Percentiles rank a stretch among this genome's conserved stretches.
phyloP scores from a whole-genome alignment of 2,329 filamentous ascomycete species.

The Sclerotiophoma versabilis region DNA sequence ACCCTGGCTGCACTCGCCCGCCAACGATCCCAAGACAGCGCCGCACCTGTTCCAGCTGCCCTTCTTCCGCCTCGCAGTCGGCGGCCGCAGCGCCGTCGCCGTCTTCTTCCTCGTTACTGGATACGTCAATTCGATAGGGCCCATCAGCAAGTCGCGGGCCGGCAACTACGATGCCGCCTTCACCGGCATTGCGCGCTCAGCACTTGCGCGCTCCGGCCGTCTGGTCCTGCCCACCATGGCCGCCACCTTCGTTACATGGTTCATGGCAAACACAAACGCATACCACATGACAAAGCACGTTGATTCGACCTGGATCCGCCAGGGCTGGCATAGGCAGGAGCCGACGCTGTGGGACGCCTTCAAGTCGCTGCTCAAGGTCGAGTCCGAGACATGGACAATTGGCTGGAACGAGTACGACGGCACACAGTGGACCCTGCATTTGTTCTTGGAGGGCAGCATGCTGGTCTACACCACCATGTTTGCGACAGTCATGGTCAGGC shows the following conservation, averaged over 20 bases:
- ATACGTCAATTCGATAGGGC: slow-evolving; percentile 69
- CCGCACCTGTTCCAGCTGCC: slow-evolving; percentile 65
- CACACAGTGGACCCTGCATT: slow-evolving; percentile 53
- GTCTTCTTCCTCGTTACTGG: slow-evolving; percentile 64
- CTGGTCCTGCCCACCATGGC: slow-evolving; percentile 65
- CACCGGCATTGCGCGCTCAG: slow-evolving; percentile 62
- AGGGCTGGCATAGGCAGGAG: slow-evolving; percentile 49
- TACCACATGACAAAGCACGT: slow-evolving; percentile 63
- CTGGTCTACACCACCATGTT: slow-evolving; percentile 53
- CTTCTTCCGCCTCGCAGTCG: slow-evolving; percentile 64
- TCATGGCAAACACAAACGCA: slow-evolving; percentile 62
- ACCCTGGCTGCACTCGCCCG: slow-evolving; percentile 51
- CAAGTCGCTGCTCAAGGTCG: slow-evolving; percentile 39
- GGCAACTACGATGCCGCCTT: slow-evolving; percentile 63
- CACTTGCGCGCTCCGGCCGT: slow-evolving; percentile 65
- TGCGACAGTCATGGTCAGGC: slow-evolving; percentile 49
- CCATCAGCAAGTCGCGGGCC: slow-evolving; percentile 62
- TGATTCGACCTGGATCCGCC: slow-evolving; percentile 66
- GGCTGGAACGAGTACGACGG: slow-evolving; percentile 53
- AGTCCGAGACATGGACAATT: slow-evolving; percentile 49
- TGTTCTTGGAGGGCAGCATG: slow-evolving; percentile 53
- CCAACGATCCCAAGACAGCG: slow-evolving; percentile 51
- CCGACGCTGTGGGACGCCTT: slow-evolving; percentile 42
- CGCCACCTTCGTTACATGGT: slow-evolving; percentile 64
- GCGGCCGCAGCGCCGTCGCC: slow-evolving; percentile 54